Evolutionary conservation across 495 filamentous ascomycete species (phyloP).

Genomic region (Neurospora intermedia): DNA sequence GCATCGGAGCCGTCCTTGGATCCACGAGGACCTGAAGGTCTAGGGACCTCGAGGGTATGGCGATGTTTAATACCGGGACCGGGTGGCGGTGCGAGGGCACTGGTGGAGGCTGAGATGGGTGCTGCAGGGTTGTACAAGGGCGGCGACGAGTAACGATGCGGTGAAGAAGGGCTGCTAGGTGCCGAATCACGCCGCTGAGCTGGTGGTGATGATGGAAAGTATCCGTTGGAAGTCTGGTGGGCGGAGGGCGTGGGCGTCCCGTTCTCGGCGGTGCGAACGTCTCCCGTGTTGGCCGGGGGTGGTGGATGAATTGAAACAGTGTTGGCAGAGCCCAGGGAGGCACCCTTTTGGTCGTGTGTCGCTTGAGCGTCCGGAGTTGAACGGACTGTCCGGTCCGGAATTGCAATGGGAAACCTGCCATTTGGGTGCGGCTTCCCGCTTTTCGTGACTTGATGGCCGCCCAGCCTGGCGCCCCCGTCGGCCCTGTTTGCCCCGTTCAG

Average conservation of each 20-base stretch:
- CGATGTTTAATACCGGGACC: constrained; percentile 57
- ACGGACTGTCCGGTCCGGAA: constrained; percentile 11
- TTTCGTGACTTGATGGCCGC: background rate
- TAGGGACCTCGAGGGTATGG: constrained; percentile 83
- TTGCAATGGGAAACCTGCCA: constrained; percentile 1
- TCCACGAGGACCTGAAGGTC: constrained; percentile 36
- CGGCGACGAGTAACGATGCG: constrained; percentile 68
- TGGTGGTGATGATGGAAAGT: background rate
- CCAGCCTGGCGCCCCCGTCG: background rate
- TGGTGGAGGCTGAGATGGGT: constrained; percentile 29
- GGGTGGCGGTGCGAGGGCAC: constrained; percentile 35
- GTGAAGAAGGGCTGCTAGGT: constrained; percentile 10
- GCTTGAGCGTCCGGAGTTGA: background rate
- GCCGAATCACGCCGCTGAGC: background rate
- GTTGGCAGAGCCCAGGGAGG: constrained; percentile 22
- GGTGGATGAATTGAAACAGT: constrained; percentile 22
- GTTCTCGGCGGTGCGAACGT: constrained; percentile 21
- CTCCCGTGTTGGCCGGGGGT: constrained; percentile 20
- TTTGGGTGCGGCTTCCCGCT: constrained; percentile 13
- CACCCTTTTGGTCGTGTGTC: constrained; percentile 3
- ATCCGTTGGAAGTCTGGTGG: constrained; percentile 6
- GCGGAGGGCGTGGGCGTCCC: constrained; percentile 7
- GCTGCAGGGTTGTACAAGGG: constrained; percentile 42
- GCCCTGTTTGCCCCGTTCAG: background rate
- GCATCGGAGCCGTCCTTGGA: constrained; percentile 52